Conservation (phyloP, 2,329 filamentous ascomycete species). For the Magnaporthiopsis incrustans region DNA sequence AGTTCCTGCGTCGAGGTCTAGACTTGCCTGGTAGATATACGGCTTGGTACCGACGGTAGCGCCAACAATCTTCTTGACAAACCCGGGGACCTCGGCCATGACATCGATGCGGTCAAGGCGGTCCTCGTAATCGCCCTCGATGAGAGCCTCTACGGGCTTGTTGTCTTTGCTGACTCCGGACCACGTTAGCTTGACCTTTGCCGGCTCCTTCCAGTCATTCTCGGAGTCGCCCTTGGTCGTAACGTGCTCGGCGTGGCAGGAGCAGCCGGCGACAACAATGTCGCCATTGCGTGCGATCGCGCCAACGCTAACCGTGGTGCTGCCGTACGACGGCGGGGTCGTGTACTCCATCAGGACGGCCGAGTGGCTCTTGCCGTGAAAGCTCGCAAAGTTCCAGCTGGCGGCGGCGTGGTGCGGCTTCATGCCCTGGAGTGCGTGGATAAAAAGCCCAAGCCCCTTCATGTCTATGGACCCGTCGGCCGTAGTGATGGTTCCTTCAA, state of each 20-base stretch:
- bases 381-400: constrained; percentile 88
- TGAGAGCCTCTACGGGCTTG: constrained; percentile 58
- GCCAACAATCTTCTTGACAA: constrained; percentile 90
- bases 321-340: constrained; percentile 87
- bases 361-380: constrained; percentile 80
- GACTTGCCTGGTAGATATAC: constrained; percentile 87
- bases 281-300: constrained; percentile 74
- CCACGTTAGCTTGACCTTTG: constrained; percentile 68
- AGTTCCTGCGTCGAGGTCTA: neutral
- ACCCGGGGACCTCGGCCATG: constrained; percentile 91
- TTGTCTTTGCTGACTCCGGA: constrained; percentile 68
- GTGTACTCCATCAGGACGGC: constrained; percentile 94
- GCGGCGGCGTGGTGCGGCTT: constrained; percentile 95
- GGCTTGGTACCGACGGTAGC: constrained; percentile 86
- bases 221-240: constrained; percentile 63
- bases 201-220: constrained; percentile 86
- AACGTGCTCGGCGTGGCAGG: constrained; percentile 60
- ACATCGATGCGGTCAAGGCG: constrained; percentile 82
- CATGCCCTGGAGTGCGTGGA: constrained; percentile 91
- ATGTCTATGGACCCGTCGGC: constrained; percentile 75
- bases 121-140: constrained; percentile 62
- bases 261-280: constrained; percentile 64
- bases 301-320: constrained; percentile 74
- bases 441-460: constrained; percentile 69
- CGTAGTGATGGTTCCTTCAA: constrained; percentile 78